These are phyloP conservation scores for Sclerotinia spermophila DNA, from an alignment of 2,329 filamentous ascomycete genomes.

Conservation along the genomic window DNA sequence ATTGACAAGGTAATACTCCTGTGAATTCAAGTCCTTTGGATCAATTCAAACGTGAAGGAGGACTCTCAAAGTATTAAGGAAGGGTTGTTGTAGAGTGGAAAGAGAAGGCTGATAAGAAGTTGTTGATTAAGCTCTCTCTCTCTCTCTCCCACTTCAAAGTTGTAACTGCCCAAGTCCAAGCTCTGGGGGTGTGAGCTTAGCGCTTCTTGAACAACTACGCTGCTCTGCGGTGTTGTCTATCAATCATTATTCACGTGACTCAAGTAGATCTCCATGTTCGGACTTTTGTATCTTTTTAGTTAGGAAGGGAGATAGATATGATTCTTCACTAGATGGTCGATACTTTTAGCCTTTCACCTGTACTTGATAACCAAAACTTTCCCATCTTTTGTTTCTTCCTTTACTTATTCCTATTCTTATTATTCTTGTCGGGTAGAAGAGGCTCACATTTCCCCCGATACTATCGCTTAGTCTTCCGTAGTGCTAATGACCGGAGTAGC, in stretches of 20 bases:
- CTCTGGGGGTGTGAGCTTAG: conserved; percentile 13
- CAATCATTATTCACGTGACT: conserved; percentile 6
- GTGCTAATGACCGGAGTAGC: conserved; percentile 12
- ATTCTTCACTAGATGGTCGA: not conserved
- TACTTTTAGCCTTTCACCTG: not conserved
- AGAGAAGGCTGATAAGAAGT: conserved; percentile 17
- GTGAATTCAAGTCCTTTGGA: not conserved
- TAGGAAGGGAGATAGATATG: not conserved
- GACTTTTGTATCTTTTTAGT: not conserved
- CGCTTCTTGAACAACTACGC: not conserved
- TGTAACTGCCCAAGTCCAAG: conserved; percentile 16
- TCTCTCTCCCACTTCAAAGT: conserved; percentile 18
- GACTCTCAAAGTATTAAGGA: not conserved
- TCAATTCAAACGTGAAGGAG: not conserved
- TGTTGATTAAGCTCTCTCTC: conserved; percentile 18
- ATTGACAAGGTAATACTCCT: not conserved
- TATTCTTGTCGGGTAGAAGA: conserved; percentile 8
- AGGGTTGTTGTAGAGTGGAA: not conserved
- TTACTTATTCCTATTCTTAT: not conserved
- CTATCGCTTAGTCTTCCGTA: conserved; percentile 15
- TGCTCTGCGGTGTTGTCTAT: not conserved
- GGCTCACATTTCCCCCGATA: not conserved
- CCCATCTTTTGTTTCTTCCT: not conserved
- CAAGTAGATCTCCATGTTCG: not conserved
- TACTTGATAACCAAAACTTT: not conserved